Base-by-base conservation (phyloP, 345 rosid genomes). In the Erucastrum elatum region DNA sequence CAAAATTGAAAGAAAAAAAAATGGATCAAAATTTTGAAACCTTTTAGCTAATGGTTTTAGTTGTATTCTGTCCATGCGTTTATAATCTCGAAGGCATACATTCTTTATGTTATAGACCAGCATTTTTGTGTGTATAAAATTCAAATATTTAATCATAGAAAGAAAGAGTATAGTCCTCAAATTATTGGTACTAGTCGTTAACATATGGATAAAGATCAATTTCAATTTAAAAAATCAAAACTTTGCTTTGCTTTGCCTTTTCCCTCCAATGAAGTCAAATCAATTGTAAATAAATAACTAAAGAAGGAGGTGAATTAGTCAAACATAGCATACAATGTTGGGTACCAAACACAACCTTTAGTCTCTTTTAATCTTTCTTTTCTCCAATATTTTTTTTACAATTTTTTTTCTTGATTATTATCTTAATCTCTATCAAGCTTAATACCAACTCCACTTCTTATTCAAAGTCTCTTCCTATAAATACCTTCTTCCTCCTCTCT, bases 371-470 rank as follows among this genome's bases (percentile, higher is more conserved):
- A 59, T 61, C 59, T 30, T 67, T n/a, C 44, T 61, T 49, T 73
- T 53, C 21, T 66, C 51, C 16, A 12, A 46, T 25, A 30, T 4
- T 8, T 64, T 61, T 37, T 27, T 27, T 49, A 25, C 35, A 8
- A 3, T 26, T 25, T 6, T 31, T 13, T 2, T 16, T 16, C 51
- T 35, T 79, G 39, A 61, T 67, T 59, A 13, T 60, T 70, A 49
- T 31, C 41, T 71, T 55, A 53, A 56, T 31, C 62, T 10, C 26
- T 76, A 68, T 64, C 71, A 44, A 58, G 56, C 72, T 70, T n/a
- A 82, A 70, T 82, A 80, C 86, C 90, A 79, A 82, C 80, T 87
- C 87, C 87, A 75, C 46, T 67, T 30, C 66, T 74, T 25, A 30
- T 82, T 29, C 79, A 29, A 21, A 70, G 46, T 41, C 66, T 53